phyloP scores from a whole-genome alignment of 352 stramenopile genomes.

The Pythium brassicae region DNA sequence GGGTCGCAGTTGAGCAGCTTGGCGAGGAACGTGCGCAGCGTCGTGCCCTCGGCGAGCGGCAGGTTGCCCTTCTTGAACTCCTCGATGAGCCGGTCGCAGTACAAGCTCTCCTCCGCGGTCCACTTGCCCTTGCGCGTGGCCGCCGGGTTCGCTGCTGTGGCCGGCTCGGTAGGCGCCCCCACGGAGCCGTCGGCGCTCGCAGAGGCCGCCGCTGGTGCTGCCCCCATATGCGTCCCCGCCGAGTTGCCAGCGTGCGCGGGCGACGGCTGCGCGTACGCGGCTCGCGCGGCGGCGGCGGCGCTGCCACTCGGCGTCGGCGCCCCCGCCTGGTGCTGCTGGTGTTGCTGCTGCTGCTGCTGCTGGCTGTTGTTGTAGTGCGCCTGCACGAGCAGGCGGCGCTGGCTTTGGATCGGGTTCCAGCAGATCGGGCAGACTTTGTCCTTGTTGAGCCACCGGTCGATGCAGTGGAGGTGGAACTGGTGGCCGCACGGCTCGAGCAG shows the following conservation, averaged over 20 bases:
- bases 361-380: constrained; percentile 7
- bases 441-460: constrained; percentile 68
- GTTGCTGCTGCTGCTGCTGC: constrained; percentile 9
- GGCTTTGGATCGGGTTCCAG: constrained; percentile 63
- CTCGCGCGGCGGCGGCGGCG: no score
- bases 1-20: constrained; percentile 98
- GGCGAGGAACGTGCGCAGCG: constrained; percentile 95
- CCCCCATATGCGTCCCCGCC: no score
- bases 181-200: not conserved
- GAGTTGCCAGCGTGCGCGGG: not conserved
- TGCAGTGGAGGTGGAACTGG: constrained; percentile 75
- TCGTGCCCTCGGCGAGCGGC: constrained; percentile 96
- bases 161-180: constrained; percentile 5
- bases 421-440: constrained; percentile 76
- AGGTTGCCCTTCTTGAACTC: constrained; percentile 98
- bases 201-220: not conserved
- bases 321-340: not conserved
- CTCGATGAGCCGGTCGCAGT: constrained; percentile 95
- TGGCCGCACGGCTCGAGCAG: constrained; percentile 67
- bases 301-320: no score
- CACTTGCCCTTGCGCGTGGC: constrained; percentile 94
- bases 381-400: constrained; percentile 37
- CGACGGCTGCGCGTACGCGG: not conserved
- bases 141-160: constrained; percentile 12
- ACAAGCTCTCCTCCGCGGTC: constrained; percentile 96